These are phyloP conservation scores for Penicillium ucsense DNA, from an alignment of 495 filamentous ascomycete genomes.

Conservation along the genomic window DNA sequence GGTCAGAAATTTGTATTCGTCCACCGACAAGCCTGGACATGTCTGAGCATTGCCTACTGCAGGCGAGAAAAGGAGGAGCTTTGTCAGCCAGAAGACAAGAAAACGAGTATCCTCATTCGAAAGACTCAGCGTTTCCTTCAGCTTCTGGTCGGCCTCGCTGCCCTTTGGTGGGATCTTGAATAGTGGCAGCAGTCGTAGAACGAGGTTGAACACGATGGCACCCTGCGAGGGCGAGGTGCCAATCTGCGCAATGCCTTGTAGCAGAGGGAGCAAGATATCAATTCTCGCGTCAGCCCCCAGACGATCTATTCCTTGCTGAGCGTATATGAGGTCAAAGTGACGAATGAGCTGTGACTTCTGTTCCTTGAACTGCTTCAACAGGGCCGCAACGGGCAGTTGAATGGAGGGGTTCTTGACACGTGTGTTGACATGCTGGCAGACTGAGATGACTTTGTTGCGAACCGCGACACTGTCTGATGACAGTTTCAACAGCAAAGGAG, in stretches of 20 bases:
- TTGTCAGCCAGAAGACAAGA: constrained; percentile 67
- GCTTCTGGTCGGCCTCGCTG: constrained; percentile 59
- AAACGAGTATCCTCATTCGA: constrained; percentile 60
- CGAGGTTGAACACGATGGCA: constrained; percentile 71
- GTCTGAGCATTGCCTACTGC: constrained; percentile 29
- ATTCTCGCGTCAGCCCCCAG: constrained; percentile 52
- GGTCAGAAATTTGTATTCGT: constrained; percentile 65
- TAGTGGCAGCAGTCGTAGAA: constrained; percentile 63
- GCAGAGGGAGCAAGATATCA: constrained; percentile 58
- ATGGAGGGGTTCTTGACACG: constrained; percentile 61
- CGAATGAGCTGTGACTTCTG: constrained; percentile 60
- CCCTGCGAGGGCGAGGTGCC: constrained; percentile 51
- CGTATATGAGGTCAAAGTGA: constrained; percentile 81
- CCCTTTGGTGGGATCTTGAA: constrained; percentile 67
- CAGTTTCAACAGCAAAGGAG: constrained; percentile 75
- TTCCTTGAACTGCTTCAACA: constrained; percentile 86
- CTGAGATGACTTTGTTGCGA: constrained; percentile 63
- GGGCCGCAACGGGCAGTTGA: constrained; percentile 68
- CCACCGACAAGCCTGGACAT: constrained; percentile 59
- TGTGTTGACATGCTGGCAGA: constrained; percentile 75
- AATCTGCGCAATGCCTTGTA: constrained; percentile 63
- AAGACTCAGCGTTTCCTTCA: constrained; percentile 60
- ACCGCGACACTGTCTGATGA: constrained; percentile 70
- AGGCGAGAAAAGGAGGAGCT: constrained; percentile 62
- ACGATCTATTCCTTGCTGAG: constrained; percentile 75